These are phyloP conservation scores for Zhuliangozyma parablackwelliae DNA, from an alignment of 1,139 yeast genomes.

Conservation along the genomic window DNA sequence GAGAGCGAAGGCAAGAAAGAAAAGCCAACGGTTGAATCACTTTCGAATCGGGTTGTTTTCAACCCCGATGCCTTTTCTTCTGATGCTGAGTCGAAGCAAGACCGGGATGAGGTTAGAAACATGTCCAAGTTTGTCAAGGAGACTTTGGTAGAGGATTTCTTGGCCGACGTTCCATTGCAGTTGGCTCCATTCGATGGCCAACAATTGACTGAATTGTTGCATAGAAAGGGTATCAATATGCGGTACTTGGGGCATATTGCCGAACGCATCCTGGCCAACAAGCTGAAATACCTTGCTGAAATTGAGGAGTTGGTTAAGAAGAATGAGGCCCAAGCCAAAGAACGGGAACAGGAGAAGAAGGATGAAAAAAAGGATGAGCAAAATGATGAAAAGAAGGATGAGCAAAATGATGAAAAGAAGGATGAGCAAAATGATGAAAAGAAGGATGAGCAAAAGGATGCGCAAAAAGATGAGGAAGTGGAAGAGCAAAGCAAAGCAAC, in stretches of 20 bases:
- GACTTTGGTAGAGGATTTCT: constrained; percentile 59
- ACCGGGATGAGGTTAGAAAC: constrained; percentile 59
- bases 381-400: constrained; percentile 12
- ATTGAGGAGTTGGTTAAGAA: constrained; percentile 17
- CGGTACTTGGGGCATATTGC: constrained; percentile 78
- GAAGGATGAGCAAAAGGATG: constrained; percentile 17
- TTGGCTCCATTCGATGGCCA: constrained; percentile 77
- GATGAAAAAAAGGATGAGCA: constrained; percentile 24
- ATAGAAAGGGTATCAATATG: constrained; percentile 79
- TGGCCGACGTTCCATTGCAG: constrained; percentile 51
- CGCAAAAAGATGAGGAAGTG: constrained; percentile 19
- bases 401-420: constrained; percentile 31
- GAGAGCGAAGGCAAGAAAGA: constrained; percentile 45
- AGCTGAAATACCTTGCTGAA: constrained; percentile 19
- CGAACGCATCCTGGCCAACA: constrained; percentile 20
- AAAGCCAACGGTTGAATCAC: constrained; percentile 51
- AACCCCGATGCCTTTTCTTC: constrained; percentile 77
- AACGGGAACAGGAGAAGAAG: constrained; percentile 18
- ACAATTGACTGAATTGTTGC: constrained; percentile 66
- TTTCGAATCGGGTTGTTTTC: constrained; percentile 53
- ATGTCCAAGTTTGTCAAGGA: constrained; percentile 61
- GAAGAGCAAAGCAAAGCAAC: constrained; percentile 34
- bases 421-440: constrained; percentile 14
- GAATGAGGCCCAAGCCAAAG: constrained; percentile 23
- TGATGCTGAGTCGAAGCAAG: constrained; percentile 41